Conservation (phyloP, 148 eudicot genomes). For the Drosera capensis region DNA sequence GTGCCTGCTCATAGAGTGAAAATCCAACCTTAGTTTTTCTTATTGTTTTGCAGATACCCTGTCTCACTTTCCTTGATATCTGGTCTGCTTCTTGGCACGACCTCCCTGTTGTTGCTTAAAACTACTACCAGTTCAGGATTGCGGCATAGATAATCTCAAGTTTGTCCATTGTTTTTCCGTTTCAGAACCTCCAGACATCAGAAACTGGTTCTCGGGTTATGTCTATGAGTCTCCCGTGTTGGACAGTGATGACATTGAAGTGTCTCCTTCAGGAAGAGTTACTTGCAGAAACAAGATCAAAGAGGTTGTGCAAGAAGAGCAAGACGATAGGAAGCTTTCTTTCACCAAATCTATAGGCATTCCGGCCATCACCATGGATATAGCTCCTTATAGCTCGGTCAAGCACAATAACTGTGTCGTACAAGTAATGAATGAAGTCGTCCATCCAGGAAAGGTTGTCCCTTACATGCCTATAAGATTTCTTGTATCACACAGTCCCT, state of each 20-base stretch:
- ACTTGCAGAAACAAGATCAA: constrained; percentile 8
- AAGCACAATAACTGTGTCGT: constrained; percentile 7
- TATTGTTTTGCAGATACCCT: constrained; percentile 48
- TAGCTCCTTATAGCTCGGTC: constrained; percentile 8
- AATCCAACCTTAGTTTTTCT: no score
- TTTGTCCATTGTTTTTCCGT: neutral
- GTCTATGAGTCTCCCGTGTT: constrained; percentile 53
- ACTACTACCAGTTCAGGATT: neutral
- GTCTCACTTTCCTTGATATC: constrained; percentile 36
- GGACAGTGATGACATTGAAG: constrained; percentile 29
- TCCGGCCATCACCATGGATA: constrained; percentile 4
- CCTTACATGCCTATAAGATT: neutral
- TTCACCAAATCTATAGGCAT: constrained; percentile 3
- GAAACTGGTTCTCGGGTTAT: constrained; percentile 72
- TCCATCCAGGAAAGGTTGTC: constrained; percentile 15
- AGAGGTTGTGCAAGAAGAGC: constrained; percentile 8
- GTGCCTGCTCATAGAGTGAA: no score
- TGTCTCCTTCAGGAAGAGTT: constrained; percentile 10
- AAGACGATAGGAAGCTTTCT: constrained; percentile 2
- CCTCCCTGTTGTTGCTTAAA: neutral
- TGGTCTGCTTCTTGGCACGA: constrained; percentile 22
- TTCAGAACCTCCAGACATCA: constrained; percentile 61
- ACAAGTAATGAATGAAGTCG: constrained; percentile 7
- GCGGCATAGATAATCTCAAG: neutral
- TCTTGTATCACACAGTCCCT: neutral